Conservation (phyloP, 2,329 filamentous ascomycete genomes). For the Didymella exigua region DNA sequence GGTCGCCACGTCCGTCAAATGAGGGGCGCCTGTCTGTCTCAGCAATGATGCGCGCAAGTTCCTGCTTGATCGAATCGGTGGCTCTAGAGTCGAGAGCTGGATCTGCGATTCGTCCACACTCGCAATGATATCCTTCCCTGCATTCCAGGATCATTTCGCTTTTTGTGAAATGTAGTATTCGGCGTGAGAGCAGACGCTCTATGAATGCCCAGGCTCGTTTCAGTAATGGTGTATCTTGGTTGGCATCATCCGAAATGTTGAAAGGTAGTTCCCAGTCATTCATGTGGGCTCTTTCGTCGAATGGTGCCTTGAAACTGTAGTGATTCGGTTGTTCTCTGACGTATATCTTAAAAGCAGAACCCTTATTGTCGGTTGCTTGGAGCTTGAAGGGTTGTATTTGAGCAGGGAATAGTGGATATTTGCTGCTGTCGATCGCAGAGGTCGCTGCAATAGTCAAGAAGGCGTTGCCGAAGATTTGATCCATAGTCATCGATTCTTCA, state of each 20-base stretch:
- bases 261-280: conserved; percentile 45
- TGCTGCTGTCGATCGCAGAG: conserved; percentile 37
- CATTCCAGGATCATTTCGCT: conserved; percentile 48
- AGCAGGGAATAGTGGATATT: conserved; percentile 32
- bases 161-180: conserved; percentile 43
- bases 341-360: conserved; percentile 38
- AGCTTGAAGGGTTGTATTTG: conserved; percentile 39
- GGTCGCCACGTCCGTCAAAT: conserved; percentile 12
- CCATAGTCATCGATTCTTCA: conserved; percentile 36
- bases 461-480: conserved; percentile 39
- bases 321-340: conserved; percentile 45
- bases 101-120: conserved; percentile 44
- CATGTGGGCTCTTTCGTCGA: conserved; percentile 42
- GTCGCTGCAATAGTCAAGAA: conserved; percentile 45
- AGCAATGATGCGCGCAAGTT: conserved; percentile 34
- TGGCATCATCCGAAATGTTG: conserved; percentile 38
- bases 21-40: conserved; percentile 21
- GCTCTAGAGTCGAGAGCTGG: conserved; percentile 38
- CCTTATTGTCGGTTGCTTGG: conserved; percentile 42
- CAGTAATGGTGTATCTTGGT: conserved; percentile 39
- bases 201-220: conserved; percentile 43
- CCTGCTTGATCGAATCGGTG: conserved; percentile 44
- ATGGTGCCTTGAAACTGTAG: conserved; percentile 46
- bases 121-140: conserved; percentile 43
- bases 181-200: conserved; percentile 40